Conservation (phyloP, 1,284 basidiomycete species). For the Coniophora puteana region DNA sequence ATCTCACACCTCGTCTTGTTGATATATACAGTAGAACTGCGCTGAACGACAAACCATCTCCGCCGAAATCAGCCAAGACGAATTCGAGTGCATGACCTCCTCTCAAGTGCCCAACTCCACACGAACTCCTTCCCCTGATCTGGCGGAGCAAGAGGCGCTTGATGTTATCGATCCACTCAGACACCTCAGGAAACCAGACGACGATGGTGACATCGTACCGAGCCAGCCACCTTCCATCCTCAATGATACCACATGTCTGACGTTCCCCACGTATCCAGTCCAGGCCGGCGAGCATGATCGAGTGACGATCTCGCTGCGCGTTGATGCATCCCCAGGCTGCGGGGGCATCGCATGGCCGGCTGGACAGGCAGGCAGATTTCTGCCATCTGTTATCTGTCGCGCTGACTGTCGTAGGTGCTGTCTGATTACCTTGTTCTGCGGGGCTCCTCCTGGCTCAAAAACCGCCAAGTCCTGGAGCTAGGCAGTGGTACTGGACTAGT, state of each 20-base stretch:
- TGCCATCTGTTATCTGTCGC: conserved; percentile 4
- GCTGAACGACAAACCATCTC: no score
- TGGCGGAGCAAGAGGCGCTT: conserved; percentile 54
- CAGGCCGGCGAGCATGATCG: conserved; percentile 17
- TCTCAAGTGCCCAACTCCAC: no score
- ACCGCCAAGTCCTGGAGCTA: conserved; percentile 73
- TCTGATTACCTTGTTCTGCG: conserved; percentile 67
- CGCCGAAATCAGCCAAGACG: no score
- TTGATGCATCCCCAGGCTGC: conserved; percentile 84
- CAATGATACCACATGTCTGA: conserved; percentile 44
- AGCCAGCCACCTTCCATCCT: conserved; percentile 51
- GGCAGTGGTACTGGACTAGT: conserved; percentile 91
- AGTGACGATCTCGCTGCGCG: conserved; percentile 46
- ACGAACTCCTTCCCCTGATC: no score
- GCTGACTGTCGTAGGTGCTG: conserved; percentile 71
- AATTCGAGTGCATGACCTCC: no score
- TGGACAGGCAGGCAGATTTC: conserved; percentile 62
- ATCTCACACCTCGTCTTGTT: no score
- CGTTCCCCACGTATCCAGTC: conserved; percentile 31
- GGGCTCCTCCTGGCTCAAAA: conserved; percentile 43
- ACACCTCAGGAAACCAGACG: conserved; percentile 47
- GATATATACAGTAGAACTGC: no score
- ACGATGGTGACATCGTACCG: conserved; percentile 42
- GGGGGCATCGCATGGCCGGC: conserved; percentile 93
- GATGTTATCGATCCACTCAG: conserved; percentile 60